Conservation (phyloP, 495 filamentous ascomycete species). For the Elasticomyces elasticus region DNA sequence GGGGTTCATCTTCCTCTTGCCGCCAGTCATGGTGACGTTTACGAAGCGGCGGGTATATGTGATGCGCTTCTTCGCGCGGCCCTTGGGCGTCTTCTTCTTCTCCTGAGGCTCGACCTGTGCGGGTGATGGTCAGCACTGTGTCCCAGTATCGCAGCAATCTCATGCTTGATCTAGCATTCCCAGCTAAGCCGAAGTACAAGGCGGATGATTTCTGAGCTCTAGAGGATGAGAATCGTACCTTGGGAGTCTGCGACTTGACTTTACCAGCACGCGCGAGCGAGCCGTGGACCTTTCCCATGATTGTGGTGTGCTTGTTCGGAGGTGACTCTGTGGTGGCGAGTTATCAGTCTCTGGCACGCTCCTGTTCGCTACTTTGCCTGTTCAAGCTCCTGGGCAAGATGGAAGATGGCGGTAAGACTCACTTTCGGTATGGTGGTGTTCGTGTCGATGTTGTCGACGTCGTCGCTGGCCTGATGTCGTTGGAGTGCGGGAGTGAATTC, state of each 20-base stretch:
- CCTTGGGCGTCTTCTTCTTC: conserved; percentile 92
- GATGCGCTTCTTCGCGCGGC: conserved; percentile 96
- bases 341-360: conserved; percentile 1
- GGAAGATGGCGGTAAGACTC: neutral
- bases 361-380: too few species aligned
- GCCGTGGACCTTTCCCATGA: conserved; percentile 86
- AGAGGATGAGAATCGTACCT: conserved; percentile 50
- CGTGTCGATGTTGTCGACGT: conserved; percentile 1
- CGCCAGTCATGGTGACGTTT: conserved; percentile 96
- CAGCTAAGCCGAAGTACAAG: too few species aligned
- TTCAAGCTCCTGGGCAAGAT: neutral
- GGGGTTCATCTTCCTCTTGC: conserved; percentile 89
- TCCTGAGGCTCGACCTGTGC: conserved; percentile 81
- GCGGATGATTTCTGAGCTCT: too few species aligned
- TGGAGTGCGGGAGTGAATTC: neutral
- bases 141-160: too few species aligned
- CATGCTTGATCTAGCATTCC: too few species aligned
- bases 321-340: conserved; percentile 9
- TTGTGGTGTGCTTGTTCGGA: conserved; percentile 32
- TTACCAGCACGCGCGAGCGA: conserved; percentile 95
- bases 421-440: neutral
- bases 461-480: neutral
- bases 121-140: conserved; percentile 1
- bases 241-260: conserved; percentile 86
- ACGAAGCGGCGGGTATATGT: conserved; percentile 97